A percentile compares a stretch with the other conserved stretches of the same genome.
phyloP scores from a whole-genome alignment of 148 eudicot species.

The Dysphania ambrosioides region DNA sequence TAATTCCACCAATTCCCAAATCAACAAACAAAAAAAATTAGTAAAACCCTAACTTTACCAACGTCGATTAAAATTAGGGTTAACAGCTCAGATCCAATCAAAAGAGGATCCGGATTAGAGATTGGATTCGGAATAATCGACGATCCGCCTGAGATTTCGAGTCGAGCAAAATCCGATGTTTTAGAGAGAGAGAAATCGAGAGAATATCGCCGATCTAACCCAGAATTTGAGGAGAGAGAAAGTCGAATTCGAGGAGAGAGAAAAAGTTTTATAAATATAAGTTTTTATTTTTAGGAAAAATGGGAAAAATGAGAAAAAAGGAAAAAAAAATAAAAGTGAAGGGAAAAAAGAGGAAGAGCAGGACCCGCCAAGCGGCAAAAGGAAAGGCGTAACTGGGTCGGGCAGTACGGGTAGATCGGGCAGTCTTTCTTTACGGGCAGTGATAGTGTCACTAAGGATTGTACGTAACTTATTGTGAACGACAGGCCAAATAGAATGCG shows the following conservation, averaged over 20 bases:
- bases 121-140: background rate
- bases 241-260: slow-evolving; percentile 23
- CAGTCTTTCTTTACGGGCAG: slow-evolving; percentile 11
- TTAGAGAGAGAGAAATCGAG: slow-evolving; percentile 8
- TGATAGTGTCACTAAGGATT: slow-evolving; percentile 22
- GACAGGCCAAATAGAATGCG: slow-evolving; percentile 22
- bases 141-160: background rate
- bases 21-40: no score
- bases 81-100: no score
- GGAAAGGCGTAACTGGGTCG: slow-evolving; percentile 31
- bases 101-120: background rate
- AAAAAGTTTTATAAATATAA: slow-evolving; percentile 1
- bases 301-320: background rate
- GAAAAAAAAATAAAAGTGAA: slow-evolving; percentile 8
- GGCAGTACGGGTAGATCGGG: slow-evolving; percentile 35
- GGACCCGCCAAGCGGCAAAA: slow-evolving; percentile 32
- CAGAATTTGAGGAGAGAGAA: slow-evolving; percentile 13
- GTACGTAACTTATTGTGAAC: background rate
- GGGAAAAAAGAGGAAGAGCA: slow-evolving; percentile 15
- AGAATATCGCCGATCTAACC: slow-evolving; percentile 22
- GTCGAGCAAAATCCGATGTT: background rate
- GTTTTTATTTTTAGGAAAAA: no score
- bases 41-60: slow-evolving; percentile 21
- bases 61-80: background rate
- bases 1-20: no score